These are phyloP conservation scores for Onygenales sp. DNA, from an alignment of 2,329 filamentous ascomycete species.

Conservation along the genomic window DNA sequence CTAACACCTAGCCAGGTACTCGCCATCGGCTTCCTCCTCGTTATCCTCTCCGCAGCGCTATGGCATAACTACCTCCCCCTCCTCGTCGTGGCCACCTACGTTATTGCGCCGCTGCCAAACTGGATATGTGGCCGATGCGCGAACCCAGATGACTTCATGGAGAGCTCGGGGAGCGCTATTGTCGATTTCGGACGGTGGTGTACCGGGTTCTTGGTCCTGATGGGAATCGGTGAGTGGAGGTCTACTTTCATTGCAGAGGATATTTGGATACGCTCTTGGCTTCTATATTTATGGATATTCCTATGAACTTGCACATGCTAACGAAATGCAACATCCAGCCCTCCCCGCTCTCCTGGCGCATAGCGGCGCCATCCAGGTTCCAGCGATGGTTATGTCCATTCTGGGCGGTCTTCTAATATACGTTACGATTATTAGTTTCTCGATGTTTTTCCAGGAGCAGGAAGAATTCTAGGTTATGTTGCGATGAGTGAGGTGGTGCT, in stretches of 20 bases:
- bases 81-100: conserved; percentile 90
- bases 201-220: conserved; percentile 91
- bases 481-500: not conserved
- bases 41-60: conserved; percentile 93
- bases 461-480: conserved; percentile 65
- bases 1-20: conserved; percentile 53
- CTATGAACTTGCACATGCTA: not conserved
- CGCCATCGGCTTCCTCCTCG: conserved; percentile 95
- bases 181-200: conserved; percentile 89
- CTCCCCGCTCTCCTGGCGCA: conserved; percentile 83
- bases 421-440: conserved; percentile 94
- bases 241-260: no score
- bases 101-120: conserved; percentile 88
- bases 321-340: conserved; percentile 44
- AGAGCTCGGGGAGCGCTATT: conserved; percentile 68
- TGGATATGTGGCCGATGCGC: conserved; percentile 86
- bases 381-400: conserved; percentile 93
- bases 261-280: no score
- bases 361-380: conserved; percentile 66
- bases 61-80: conserved; percentile 93
- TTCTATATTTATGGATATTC: no score
- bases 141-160: conserved; percentile 94
- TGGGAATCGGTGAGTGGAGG: conserved; percentile 76
- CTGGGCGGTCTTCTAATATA: conserved; percentile 90
- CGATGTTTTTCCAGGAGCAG: conserved; percentile 96